These are phyloP conservation scores for Amanita pseudoporphyria DNA, from an alignment of 768 basidiomycete genomes.

Conservation along the genomic window DNA sequence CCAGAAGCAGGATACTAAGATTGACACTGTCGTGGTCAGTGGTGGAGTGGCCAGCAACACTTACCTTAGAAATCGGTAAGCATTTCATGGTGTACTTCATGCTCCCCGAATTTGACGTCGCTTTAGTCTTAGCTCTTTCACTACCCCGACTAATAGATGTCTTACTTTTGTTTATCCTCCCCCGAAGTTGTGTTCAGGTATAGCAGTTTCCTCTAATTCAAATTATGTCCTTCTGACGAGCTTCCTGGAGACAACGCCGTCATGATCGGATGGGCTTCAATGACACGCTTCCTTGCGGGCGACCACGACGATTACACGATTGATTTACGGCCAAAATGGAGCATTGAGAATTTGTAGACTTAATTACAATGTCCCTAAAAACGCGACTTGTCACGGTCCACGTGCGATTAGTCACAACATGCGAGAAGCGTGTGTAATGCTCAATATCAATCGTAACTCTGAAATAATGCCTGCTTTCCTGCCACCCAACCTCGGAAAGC, in stretches of 20 bases:
- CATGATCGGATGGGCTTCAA: conserved; percentile 93
- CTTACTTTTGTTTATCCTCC: conserved; percentile 61
- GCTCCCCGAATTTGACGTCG: not conserved
- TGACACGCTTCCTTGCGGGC: conserved; percentile 61
- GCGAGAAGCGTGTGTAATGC: not conserved
- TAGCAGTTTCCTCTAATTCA: conserved; percentile 7
- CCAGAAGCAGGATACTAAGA: conserved; percentile 25
- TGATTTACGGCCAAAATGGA: conserved; percentile 66
- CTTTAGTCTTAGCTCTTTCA: conserved; percentile 21
- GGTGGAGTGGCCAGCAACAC: conserved; percentile 91
- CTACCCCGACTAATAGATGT: conserved; percentile 15
- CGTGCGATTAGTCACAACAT: not conserved
- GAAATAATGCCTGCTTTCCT: conserved; percentile 2
- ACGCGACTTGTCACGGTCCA: conserved; percentile 5
- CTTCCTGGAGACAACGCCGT: conserved; percentile 77
- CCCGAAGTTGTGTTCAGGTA: conserved; percentile 72
- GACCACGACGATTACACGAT: conserved; percentile 57
- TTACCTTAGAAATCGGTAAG: conserved; percentile 57
- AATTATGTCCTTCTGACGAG: not conserved
- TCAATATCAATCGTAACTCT: not conserved
- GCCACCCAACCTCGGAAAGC: not conserved
- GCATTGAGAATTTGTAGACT: conserved; percentile 44
- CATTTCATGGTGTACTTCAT: not conserved
- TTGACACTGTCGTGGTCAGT: conserved; percentile 67
- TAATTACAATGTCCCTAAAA: not conserved